Conservation (phyloP, 2,329 filamentous ascomycete species). For the Chaetothyriales sp. region DNA sequence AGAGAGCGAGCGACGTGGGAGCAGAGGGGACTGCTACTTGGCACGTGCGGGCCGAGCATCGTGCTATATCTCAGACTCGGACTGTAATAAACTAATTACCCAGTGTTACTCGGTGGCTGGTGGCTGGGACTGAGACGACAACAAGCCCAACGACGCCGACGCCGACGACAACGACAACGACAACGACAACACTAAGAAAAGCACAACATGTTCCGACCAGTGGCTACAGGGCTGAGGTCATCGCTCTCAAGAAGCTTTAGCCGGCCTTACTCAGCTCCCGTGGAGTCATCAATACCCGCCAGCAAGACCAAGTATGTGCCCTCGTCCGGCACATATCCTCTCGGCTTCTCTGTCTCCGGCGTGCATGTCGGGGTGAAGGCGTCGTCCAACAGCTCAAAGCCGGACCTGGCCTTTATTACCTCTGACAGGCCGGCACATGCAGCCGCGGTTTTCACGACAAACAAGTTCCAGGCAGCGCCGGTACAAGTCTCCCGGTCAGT, state of each 20-base stretch:
- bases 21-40: too few species aligned
- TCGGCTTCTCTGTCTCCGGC: slow-evolving; percentile 74
- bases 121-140: not conserved
- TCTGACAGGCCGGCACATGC: slow-evolving; percentile 76
- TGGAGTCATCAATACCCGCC: slow-evolving; percentile 45
- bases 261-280: slow-evolving; percentile 28
- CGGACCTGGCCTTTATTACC: slow-evolving; percentile 75
- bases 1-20: too few species aligned
- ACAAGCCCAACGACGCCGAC: not conserved
- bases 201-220: not conserved
- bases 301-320: slow-evolving; percentile 87
- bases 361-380: slow-evolving; percentile 89
- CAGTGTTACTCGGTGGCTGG: not conserved
- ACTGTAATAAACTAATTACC: not conserved
- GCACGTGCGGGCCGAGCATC: too few species aligned
- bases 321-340: slow-evolving; percentile 68
- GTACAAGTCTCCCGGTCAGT: slow-evolving; percentile 70
- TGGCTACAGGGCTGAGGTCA: not conserved
- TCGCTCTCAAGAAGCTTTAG: slow-evolving; percentile 8
- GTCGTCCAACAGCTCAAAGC: slow-evolving; percentile 74
- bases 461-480: slow-evolving; percentile 93
- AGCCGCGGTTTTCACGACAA: slow-evolving; percentile 91
- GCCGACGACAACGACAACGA: not conserved
- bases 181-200: not conserved
- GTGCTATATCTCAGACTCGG: too few species aligned